Evolutionary conservation across 1,284 basidiomycete genomes (phyloP).

Genomic region (Sparassis latifolia): DNA sequence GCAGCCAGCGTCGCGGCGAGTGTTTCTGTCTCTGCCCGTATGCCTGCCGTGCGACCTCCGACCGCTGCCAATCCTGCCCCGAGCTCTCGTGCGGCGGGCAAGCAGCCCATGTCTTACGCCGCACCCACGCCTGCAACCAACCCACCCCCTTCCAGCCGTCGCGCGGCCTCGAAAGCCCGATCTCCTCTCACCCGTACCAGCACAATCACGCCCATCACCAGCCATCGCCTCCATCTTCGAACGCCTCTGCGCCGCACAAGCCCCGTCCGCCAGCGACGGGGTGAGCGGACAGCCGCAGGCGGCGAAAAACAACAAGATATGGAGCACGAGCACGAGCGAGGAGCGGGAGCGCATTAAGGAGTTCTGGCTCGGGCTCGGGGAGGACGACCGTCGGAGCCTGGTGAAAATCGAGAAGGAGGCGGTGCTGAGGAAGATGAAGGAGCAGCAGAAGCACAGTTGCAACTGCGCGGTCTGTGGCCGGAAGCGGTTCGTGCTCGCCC

Average conservation of each 20-base stretch:
- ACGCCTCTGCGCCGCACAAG: constrained; percentile 45
- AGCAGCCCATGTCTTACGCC: constrained; percentile 64
- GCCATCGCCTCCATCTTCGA: constrained; percentile 65
- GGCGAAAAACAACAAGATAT: constrained; percentile 63
- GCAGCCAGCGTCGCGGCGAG: constrained; percentile 31
- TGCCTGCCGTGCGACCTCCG: constrained; percentile 35
- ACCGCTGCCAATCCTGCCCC: constrained; percentile 40
- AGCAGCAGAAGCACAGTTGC: constrained; percentile 95
- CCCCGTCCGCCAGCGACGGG: constrained; percentile 36
- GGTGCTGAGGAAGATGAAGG: constrained; percentile 97
- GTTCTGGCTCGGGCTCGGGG: constrained; percentile 90
- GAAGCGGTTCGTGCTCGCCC: constrained; percentile 72
- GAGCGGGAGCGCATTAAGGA: constrained; percentile 96
- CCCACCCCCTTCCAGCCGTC: constrained; percentile 32
- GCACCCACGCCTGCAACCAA: constrained; percentile 24
- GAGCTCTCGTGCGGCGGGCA: constrained; percentile 68
- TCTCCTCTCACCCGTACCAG: constrained; percentile 46
- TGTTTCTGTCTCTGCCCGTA: constrained; percentile 37
- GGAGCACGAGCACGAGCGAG: constrained; percentile 85
- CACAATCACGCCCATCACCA: constrained; percentile 53
- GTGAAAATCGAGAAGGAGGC: constrained; percentile 98
- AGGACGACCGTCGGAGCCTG: constrained; percentile 84
- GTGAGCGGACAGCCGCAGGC: constrained; percentile 21
- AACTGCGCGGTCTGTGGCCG: constrained; percentile 94
- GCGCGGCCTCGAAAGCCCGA: constrained; percentile 65